Base-by-base conservation (phyloP, 2,329 filamentous ascomycete genomes). In the Ceratocystis colombiana region DNA sequence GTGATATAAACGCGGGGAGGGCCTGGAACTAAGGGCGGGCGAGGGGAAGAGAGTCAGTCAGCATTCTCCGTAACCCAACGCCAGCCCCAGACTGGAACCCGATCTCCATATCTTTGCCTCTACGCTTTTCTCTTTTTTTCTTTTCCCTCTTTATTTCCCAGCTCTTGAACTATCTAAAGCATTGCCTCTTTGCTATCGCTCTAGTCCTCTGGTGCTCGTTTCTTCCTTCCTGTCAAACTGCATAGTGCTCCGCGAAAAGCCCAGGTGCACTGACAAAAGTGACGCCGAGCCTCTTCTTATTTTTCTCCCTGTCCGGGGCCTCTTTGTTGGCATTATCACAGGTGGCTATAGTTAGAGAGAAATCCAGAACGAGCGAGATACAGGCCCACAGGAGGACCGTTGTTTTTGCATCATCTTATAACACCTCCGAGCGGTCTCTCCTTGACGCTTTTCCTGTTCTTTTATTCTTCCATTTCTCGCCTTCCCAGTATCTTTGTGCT, bases 281-380 rank as follows among this genome's bases (percentile, higher is more conserved):
- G 53, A 57, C 53, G 53, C 53, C 53, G 53, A 57, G 53, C 30
- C 30, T n/a, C 17, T 57, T 33, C n/a, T 15, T 33, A 17, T 30
- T n/a, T n/a, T 57, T 12, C 53, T 33, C 5, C 53, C 20, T 33
- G 25, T 57, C 20, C 53, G 53, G 53, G 28, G 53, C 53, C 30
- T 57, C 53, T 57, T 57, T 57, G 53, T 33, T 57, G 53, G 53
- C 53, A 57, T 57, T 57, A 57, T 57, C 53, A 57, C 53, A 57
- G 53, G 53, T 15, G 53, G 17, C 28, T 57, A 57, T 57, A 57
- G 22, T 30, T 15, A 17, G 12, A n/a, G 37, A 30, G 5, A 30
- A 15, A 25, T n/a, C 28, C 8, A n/a, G 17, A 15, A 33, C 28
- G 22, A n/a, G 22, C 17, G n/a, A 53, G 22, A 17, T 25, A 20